Percentiles rank a stretch among this genome's conserved stretches.
These are phyloP conservation scores for Gryganskiella cystojenkinii DNA, from an alignment of 192 early-diverging fungal species.

Conservation along the genomic window DNA sequence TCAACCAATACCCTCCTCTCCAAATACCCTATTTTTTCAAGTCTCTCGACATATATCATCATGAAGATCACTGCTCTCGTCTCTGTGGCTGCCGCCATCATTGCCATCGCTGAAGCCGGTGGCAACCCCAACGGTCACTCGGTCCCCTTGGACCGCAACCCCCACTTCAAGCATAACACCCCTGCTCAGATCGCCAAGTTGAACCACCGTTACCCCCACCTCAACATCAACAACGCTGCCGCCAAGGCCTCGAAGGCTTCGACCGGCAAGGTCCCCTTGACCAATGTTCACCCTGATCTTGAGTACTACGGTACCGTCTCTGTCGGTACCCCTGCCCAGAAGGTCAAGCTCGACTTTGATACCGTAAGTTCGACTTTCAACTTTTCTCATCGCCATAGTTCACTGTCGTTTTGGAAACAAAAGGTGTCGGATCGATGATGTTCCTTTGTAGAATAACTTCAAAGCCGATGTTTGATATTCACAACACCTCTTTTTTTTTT, in stretches of 20 bases:
- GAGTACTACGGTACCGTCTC: constrained; percentile 73
- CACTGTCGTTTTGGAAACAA: too few species aligned
- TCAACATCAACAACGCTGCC: constrained; percentile 4
- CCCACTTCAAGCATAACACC: constrained; percentile 38
- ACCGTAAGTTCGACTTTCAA: constrained; percentile 45
- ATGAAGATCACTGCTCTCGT: neutral
- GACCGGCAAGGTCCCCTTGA: constrained; percentile 33
- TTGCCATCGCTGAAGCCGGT: neutral
- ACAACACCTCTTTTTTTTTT: neutral
- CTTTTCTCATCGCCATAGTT: too few species aligned
- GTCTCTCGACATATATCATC: too few species aligned
- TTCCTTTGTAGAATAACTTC: too few species aligned
- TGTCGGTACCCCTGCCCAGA: constrained; percentile 71
- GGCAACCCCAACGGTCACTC: constrained; percentile 14
- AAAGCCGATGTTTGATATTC: neutral
- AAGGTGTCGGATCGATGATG: too few species aligned
- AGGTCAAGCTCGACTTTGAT: constrained; percentile 67
- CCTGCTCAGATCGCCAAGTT: constrained; percentile 32
- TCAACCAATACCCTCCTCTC: neutral
- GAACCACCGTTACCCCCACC: constrained; percentile 21
- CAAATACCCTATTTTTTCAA: too few species aligned
- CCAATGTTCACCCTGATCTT: constrained; percentile 51
- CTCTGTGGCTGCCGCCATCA: neutral
- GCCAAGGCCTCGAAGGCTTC: neutral
- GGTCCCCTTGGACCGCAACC: constrained; percentile 29